A percentile compares a stretch with the other conserved stretches of the same genome.
Evolutionary conservation across 2,329 filamentous ascomycete species (phyloP).

Genomic region (Hymenoscyphus infarciens): DNA sequence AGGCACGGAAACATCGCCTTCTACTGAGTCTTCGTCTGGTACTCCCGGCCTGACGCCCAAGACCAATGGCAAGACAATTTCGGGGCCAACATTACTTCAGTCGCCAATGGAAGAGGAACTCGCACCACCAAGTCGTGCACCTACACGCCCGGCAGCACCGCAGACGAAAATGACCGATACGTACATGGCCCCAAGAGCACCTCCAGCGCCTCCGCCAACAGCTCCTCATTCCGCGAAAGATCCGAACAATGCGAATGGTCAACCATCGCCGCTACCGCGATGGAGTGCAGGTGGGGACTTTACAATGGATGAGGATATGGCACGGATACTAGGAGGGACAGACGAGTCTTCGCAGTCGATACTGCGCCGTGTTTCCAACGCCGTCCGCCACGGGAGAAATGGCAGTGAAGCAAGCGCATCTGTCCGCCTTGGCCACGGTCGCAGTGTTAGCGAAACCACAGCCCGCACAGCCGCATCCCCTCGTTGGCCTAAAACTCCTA

Average conservation of each 20-base stretch:
- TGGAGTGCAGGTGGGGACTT: conserved; percentile 83
- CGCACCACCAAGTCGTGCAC: conserved; percentile 28
- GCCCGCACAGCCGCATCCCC: conserved; percentile 60
- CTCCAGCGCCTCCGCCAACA: conserved; percentile 31
- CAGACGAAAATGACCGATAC: conserved; percentile 39
- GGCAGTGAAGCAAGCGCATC: conserved; percentile 62
- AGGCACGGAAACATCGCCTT: conserved; percentile 33
- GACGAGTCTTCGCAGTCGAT: conserved; percentile 78
- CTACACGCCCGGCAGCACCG: conserved; percentile 38
- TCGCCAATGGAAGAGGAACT: conserved; percentile 28
- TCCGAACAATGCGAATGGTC: conserved; percentile 41
- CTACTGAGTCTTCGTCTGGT: conserved; percentile 34
- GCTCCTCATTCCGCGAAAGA: conserved; percentile 41
- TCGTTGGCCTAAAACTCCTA: conserved; percentile 66
- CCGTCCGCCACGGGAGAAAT: conserved; percentile 87
- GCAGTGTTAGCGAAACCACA: conserved; percentile 66
- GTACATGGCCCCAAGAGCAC: conserved; percentile 36
- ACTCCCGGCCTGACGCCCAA: conserved; percentile 31
- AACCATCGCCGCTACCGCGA: conserved; percentile 57
- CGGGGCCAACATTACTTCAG: conserved; percentile 28
- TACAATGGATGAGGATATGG: conserved; percentile 93
- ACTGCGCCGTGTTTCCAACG: conserved; percentile 85
- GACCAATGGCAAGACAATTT: conserved; percentile 34
- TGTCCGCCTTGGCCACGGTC: conserved; percentile 49
- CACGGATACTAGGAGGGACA: conserved; percentile 70